Base-by-base conservation (phyloP, 2,329 filamentous ascomycete genomes). In the Calonectria pteridis region DNA sequence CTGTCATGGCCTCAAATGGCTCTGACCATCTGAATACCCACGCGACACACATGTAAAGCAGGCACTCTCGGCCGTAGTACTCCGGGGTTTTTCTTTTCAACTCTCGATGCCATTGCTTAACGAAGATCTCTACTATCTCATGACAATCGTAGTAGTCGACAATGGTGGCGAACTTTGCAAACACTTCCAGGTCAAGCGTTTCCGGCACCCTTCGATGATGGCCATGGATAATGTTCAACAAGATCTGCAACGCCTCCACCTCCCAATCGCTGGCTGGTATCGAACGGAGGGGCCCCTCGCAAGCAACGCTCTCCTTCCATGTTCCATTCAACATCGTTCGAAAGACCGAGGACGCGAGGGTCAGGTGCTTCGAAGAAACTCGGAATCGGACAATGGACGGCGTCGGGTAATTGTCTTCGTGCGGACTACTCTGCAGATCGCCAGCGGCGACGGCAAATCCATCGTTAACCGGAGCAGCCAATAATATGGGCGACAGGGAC, bases 111-210 rank as follows among this genome's bases (percentile, higher is more conserved):
- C 55, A 62, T 62, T 62, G 55, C 23, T 62, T 62, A 40, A 62
- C 55, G 29, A 62, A 62, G 23, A 62, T 62, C 55, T 62, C 55
- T 40, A 62, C 55, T 40, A 62, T 62, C n/a, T 62, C 55, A 28
- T 62, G 55, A 13, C 55, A 62, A 62, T 62, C 23, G 29, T 62
- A 62, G 26, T 62, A 62, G 26, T 62, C 55, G 35, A 62, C 55
- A 40, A 62, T 62, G 4, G 33, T 37, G 14, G 55, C 55, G 26
- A 62, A 62, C 33, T 62, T 62, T 23, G 55, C 55, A 62, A 62
- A 62, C 33, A 40, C 4, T 20, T 62, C 55, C 35, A 62, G 33
- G 23, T 18, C 26, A 28, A 62, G 6, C 11, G 33, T 62, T 37
- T 62, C 55, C 16, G 55, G 55, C n/a, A 62, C 55, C 33, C 9